These are phyloP conservation scores for Arthrobotrys entomopaga DNA, from an alignment of 2,329 filamentous ascomycete genomes.

Conservation along the genomic window DNA sequence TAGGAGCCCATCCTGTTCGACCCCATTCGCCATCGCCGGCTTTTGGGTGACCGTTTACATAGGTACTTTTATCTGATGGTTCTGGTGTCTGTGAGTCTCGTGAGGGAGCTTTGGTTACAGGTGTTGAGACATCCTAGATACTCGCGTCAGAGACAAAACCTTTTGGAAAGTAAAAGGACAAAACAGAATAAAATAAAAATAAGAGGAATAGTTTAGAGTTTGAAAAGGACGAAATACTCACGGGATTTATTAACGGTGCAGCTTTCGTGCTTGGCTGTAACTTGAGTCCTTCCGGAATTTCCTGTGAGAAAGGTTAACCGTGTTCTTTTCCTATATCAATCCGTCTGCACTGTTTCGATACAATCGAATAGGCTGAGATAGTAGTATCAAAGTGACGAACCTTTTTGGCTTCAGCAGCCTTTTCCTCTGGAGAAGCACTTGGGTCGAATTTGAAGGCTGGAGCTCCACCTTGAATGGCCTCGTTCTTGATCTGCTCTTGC, in stretches of 20 bases:
- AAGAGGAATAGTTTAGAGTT: not conserved
- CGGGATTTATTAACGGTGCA: conserved; percentile 36
- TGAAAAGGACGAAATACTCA: conserved; percentile 23
- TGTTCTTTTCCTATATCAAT: conserved; percentile 70
- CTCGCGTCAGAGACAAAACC: conserved; percentile 21
- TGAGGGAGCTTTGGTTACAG: conserved; percentile 26
- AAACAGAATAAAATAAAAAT: conserved; percentile 17
- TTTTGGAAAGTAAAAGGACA: conserved; percentile 8
- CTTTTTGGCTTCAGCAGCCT: conserved; percentile 77
- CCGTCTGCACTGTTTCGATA: not conserved
- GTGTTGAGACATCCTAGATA: conserved; percentile 40
- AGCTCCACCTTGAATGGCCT: conserved; percentile 81
- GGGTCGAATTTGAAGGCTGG: conserved; percentile 88
- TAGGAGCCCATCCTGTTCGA: conserved; percentile 86
- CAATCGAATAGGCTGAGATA: not conserved
- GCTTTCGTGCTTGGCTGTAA: conserved; percentile 52
- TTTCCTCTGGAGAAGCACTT: conserved; percentile 82
- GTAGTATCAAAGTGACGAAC: conserved; percentile 28
- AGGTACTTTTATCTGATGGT: conserved; percentile 46
- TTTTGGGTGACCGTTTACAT: conserved; percentile 66
- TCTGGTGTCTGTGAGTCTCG: conserved; percentile 56
- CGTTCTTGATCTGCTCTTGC: conserved; percentile 76
- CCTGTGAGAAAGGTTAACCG: conserved; percentile 63
- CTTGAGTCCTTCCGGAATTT: conserved; percentile 40
- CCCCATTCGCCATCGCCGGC: conserved; percentile 68